phyloP scores from a whole-genome alignment of 805 yeast genomes.

The Myxozyma udenii region DNA sequence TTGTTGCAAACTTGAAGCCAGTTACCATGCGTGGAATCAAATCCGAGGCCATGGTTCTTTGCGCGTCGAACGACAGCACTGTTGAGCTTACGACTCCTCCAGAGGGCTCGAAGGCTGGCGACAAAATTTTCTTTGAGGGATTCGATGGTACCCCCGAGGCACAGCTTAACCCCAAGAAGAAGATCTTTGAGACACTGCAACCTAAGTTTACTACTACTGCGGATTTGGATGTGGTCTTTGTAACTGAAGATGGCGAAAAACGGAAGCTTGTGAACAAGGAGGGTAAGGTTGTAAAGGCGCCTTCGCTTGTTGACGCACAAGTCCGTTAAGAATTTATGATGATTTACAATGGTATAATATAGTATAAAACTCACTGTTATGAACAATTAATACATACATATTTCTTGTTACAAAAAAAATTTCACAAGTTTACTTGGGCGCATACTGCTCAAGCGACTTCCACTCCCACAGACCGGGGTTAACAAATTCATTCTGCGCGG shows the following conservation, averaged over 20 bases:
- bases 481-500: constrained; percentile 30
- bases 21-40: constrained; percentile 97
- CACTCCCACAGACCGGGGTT: constrained; percentile 34
- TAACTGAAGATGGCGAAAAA: constrained; percentile 55
- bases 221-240: constrained; percentile 71
- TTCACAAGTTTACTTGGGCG: no score
- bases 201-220: constrained; percentile 84
- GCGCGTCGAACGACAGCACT: constrained; percentile 61
- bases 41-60: constrained; percentile 93
- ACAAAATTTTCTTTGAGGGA: constrained; percentile 91
- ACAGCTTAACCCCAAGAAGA: constrained; percentile 95
- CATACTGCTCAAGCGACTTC: constrained; percentile 21
- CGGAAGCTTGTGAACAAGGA: constrained; percentile 70
- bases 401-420: no score
- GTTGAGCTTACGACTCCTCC: constrained; percentile 97
- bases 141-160: constrained; percentile 85
- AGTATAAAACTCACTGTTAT: no score
- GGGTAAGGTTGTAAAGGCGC: constrained; percentile 74
- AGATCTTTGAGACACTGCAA: constrained; percentile 93
- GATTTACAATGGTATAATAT: no score
- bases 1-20: constrained; percentile 94
- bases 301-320: constrained; percentile 68
- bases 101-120: constrained; percentile 88
- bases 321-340: constrained; percentile 75
- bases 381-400: no score